phyloP scores from a whole-genome alignment of 352 stramenopile species.

The Globisporangium spinosum region DNA sequence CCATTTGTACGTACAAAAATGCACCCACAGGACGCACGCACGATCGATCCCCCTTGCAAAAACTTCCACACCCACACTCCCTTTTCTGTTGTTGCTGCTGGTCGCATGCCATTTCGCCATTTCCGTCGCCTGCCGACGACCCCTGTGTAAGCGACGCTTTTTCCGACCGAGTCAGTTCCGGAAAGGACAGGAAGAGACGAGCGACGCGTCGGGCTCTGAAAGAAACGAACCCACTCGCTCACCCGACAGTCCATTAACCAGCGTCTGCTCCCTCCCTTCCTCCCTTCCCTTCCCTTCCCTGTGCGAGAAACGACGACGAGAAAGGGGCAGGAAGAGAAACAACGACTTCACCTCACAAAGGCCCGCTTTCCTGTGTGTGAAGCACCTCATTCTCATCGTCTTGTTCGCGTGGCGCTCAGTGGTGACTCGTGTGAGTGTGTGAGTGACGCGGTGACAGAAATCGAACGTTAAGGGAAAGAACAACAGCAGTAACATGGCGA shows the following conservation, averaged over 20 bases:
- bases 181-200: not conserved
- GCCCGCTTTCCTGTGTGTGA: not conserved
- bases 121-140: not conserved
- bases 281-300: too few species aligned
- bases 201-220: constrained; percentile 7
- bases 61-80: not conserved
- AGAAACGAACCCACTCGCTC: not conserved
- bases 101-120: constrained; percentile 1
- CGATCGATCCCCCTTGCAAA: not conserved
- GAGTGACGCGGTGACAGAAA: not conserved
- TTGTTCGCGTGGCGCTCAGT: not conserved
- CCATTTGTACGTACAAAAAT: constrained; percentile 1
- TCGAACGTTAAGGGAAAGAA: not conserved
- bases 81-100: not conserved
- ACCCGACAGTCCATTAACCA: not conserved
- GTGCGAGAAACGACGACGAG: not conserved
- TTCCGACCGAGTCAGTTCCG: not conserved
- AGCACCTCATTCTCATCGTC: not conserved
- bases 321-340: not conserved
- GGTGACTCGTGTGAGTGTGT: not conserved
- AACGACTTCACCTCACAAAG: constrained; percentile 5
- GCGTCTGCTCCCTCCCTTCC: not conserved
- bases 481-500: constrained; percentile 2
- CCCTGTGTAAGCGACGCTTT: not conserved
- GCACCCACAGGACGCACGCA: not conserved